phyloP scores from a whole-genome alignment of 1,139 yeast genomes.

The Geotrichum candidum region DNA sequence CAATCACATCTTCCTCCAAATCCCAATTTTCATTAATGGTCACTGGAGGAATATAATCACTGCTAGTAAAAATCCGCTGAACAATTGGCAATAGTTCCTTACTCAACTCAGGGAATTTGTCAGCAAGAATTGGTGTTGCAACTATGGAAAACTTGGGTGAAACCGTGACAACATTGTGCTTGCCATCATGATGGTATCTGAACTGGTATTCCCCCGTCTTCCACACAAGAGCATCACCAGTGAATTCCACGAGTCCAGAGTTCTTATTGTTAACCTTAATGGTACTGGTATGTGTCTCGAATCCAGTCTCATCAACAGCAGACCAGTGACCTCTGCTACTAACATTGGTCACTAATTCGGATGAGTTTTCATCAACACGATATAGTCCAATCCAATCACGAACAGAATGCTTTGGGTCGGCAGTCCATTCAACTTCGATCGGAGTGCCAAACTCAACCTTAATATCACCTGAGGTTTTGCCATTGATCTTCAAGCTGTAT shows the following conservation, averaged over 20 bases:
- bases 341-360: constrained; percentile 53
- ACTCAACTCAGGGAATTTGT: constrained; percentile 34
- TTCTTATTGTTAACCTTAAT: constrained; percentile 27
- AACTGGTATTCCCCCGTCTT: constrained; percentile 72
- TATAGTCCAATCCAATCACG: constrained; percentile 80
- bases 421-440: constrained; percentile 50
- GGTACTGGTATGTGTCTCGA: constrained; percentile 20
- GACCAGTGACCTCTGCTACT: constrained; percentile 71
- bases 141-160: constrained; percentile 68
- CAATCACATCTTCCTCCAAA: constrained; percentile 25
- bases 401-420: constrained; percentile 43
- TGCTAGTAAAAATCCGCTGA: constrained; percentile 23
- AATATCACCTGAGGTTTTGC: constrained; percentile 6
- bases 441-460: constrained; percentile 41
- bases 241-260: constrained; percentile 50
- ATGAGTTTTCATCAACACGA: constrained; percentile 55
- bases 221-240: constrained; percentile 51
- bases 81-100: constrained; percentile 26
- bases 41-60: constrained; percentile 24
- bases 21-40: constrained; percentile 28
- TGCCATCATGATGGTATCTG: constrained; percentile 63
- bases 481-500: constrained; percentile 25
- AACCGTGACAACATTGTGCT: constrained; percentile 64
- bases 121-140: constrained; percentile 30
- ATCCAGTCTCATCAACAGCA: constrained; percentile 41